Percentiles rank a stretch among this genome's conserved stretches.
phyloP scores from a whole-genome alignment of 345 rosid species.

The Diplotaxis tenuifolia region DNA sequence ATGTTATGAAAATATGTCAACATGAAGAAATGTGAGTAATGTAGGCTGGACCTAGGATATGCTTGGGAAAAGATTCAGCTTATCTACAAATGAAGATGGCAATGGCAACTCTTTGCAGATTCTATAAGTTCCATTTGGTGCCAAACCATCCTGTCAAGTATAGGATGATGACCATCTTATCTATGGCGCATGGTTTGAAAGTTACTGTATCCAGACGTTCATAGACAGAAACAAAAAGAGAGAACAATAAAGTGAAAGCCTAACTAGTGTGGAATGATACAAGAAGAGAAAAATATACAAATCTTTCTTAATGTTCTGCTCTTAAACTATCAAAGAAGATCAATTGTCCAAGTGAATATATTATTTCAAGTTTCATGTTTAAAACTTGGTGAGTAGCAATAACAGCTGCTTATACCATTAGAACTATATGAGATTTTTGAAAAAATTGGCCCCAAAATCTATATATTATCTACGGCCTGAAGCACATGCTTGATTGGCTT shows the following conservation, averaged over 20 bases:
- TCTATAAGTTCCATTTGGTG: slow-evolving; percentile 66
- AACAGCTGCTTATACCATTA: too few relatives aligned
- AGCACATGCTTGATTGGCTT: too few relatives aligned
- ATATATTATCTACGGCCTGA: too few relatives aligned
- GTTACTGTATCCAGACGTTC: slow-evolving; percentile 50
- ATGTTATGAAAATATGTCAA: background rate
- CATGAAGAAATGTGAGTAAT: slow-evolving; percentile 1
- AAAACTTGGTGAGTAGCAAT: background rate
- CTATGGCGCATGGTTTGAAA: slow-evolving; percentile 84
- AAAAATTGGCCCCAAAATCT: too few relatives aligned
- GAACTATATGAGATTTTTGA: too few relatives aligned
- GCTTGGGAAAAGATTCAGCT: slow-evolving; percentile 96
- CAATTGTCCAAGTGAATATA: background rate
- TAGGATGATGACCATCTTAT: slow-evolving; percentile 89
- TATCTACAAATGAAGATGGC: slow-evolving; percentile 97
- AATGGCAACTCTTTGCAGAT: slow-evolving; percentile 74
- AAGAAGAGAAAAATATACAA: background rate
- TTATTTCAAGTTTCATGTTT: background rate
- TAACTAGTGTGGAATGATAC: slow-evolving; percentile 9
- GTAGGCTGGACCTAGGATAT: slow-evolving; percentile 93
- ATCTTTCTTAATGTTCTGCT: background rate
- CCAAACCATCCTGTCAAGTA: slow-evolving; percentile 79
- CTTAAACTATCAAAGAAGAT: background rate
- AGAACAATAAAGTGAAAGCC: background rate
- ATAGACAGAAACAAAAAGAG: slow-evolving; percentile 1